phyloP scores from a whole-genome alignment of 2,329 filamentous ascomycete species.

The Leptographium wingfieldii region DNA sequence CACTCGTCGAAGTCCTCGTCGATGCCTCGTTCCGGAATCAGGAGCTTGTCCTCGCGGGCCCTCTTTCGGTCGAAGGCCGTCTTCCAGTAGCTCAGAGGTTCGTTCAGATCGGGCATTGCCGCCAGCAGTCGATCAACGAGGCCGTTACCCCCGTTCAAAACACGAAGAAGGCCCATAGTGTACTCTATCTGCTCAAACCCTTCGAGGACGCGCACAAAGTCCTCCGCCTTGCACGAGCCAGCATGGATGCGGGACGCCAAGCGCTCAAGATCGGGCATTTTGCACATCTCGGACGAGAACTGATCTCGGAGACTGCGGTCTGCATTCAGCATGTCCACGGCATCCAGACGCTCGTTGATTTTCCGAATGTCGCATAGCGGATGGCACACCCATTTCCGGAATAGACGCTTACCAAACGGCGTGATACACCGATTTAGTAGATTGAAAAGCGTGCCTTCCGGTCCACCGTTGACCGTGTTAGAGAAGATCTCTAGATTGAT shows the following conservation, averaged over 20 bases:
- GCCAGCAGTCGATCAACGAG: constrained; percentile 73
- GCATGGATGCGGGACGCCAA: constrained; percentile 92
- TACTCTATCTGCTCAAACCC: constrained; percentile 98
- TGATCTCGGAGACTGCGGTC: constrained; percentile 71
- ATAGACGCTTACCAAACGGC: constrained; percentile 90
- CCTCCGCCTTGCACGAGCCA: constrained; percentile 74
- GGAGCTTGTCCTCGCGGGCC: constrained; percentile 65
- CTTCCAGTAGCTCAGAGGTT: constrained; percentile 72
- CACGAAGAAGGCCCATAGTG: constrained; percentile 67
- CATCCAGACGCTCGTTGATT: constrained; percentile 89
- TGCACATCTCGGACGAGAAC: constrained; percentile 77
- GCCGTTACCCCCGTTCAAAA: constrained; percentile 64
- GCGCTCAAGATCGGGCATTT: constrained; percentile 87
- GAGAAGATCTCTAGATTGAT: constrained; percentile 97
- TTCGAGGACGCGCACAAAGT: constrained; percentile 87
- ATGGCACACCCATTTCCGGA: constrained; percentile 95
- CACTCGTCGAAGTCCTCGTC: constrained; percentile 88
- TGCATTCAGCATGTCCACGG: constrained; percentile 82
- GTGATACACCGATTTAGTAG: constrained; percentile 91
- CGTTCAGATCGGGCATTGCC: constrained; percentile 72
- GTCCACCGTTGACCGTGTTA: constrained; percentile 77
- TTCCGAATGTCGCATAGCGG: constrained; percentile 74
- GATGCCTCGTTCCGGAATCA: constrained; percentile 76
- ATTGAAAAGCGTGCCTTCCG: constrained; percentile 77
- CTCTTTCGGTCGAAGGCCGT: constrained; percentile 76